These are phyloP conservation scores for Pythium dissimile DNA, from an alignment of 352 stramenopile genomes.

Conservation along the genomic window DNA sequence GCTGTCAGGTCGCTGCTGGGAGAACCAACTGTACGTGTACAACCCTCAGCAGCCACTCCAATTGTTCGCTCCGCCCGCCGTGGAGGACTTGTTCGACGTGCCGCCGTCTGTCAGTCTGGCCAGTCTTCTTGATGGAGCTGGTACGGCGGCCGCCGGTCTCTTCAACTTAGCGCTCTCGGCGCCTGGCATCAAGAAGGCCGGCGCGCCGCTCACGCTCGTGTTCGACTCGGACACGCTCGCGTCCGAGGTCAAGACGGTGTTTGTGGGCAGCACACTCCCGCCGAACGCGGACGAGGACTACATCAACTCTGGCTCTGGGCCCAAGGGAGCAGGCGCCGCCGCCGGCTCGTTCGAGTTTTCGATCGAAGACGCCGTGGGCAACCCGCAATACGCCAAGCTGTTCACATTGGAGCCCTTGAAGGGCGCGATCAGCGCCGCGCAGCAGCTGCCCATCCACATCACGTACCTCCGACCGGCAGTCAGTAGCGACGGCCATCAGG, in stretches of 20 bases:
- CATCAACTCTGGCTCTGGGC: conserved; percentile 5
- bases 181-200: conserved; percentile 42
- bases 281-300: conserved; percentile 7
- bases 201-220: conserved; percentile 36
- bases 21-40: conserved; percentile 75
- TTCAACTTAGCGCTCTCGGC: conserved; percentile 18
- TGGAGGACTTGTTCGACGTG: conserved; percentile 74
- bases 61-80: conserved; percentile 12
- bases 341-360: conserved; percentile 57
- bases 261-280: conserved; percentile 47
- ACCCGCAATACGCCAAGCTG: conserved; percentile 48
- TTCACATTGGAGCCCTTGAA: conserved; percentile 74
- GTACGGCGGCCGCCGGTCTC: neutral
- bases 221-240: conserved; percentile 32
- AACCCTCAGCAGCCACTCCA: conserved; percentile 18
- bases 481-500: neutral
- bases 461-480: conserved; percentile 36
- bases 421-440: conserved; percentile 42
- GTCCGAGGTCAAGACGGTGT: conserved; percentile 20
- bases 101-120: conserved; percentile 42
- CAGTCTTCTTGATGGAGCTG: conserved; percentile 16
- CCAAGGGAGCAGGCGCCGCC: neutral
- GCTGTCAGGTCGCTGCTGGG: conserved; percentile 65
- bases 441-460: conserved; percentile 55
- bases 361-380: conserved; percentile 41